phyloP scores from a whole-genome alignment of 306 rosid genomes.

The Lablab purpureus region DNA sequence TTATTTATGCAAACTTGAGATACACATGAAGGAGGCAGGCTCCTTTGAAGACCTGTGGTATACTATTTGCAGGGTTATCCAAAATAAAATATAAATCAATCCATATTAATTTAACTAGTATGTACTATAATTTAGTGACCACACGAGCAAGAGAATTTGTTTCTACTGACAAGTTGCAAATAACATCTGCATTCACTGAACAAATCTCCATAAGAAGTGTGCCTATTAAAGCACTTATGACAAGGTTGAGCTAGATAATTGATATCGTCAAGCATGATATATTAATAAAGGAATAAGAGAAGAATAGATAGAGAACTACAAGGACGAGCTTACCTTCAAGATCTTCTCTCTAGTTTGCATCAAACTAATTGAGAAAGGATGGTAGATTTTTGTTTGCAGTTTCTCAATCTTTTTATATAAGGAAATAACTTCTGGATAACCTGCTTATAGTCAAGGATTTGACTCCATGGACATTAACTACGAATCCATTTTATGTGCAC shows the following conservation, averaged over 20 bases:
- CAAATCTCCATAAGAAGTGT: conserved; percentile 32
- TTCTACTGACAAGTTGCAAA: conserved; percentile 13
- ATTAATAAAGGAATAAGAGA: conserved; percentile 1
- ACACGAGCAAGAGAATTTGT: conserved; percentile 18
- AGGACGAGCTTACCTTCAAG: conserved; percentile 63
- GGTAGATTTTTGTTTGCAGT: conserved; percentile 70
- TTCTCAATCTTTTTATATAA: conserved; percentile 63
- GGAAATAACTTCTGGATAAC: conserved; percentile 62
- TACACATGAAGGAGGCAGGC: conserved; percentile 1
- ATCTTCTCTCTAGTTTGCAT: conserved; percentile 86
- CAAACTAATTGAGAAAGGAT: conserved; percentile 71
- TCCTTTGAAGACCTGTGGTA: conserved; percentile 8
- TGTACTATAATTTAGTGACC: conserved; percentile 10
- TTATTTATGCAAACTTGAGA: conserved; percentile 16
- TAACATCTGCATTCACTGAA: conserved; percentile 26
- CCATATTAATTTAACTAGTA: conserved; percentile 1
- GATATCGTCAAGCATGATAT: neutral
- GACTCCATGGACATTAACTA: conserved; percentile 45
- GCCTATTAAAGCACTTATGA: conserved; percentile 25
- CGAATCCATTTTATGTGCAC: conserved; percentile 23
- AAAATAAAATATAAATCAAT: conserved; percentile 19
- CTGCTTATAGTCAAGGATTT: conserved; percentile 69
- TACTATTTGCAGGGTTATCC: conserved; percentile 20
- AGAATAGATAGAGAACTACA: conserved; percentile 26
- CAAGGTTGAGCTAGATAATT: conserved; percentile 26